phyloP scores from a whole-genome alignment of 2,329 filamentous ascomycete species.

The Ceratocystis albifundus region DNA sequence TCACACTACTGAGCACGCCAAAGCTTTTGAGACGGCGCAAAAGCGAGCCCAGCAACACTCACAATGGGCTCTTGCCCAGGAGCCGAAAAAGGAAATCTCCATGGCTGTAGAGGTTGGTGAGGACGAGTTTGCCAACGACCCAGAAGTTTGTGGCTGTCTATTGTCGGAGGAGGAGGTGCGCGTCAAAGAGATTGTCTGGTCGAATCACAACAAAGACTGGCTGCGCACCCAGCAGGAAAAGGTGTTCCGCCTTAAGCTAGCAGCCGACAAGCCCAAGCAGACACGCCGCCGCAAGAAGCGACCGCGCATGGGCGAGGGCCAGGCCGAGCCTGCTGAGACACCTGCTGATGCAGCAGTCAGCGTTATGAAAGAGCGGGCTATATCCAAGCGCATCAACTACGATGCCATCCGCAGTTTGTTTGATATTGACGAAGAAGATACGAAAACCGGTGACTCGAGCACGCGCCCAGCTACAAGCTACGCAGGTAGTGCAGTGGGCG shows the following conservation, averaged over 20 bases:
- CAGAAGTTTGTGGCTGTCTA: conserved; percentile 71
- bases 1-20: conserved; percentile 44
- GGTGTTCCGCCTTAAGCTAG: conserved; percentile 59
- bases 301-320: conserved; percentile 52
- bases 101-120: conserved; percentile 59
- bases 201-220: conserved; percentile 90
- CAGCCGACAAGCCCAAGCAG: conserved; percentile 45
- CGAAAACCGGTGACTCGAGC: conserved; percentile 32
- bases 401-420: conserved; percentile 50
- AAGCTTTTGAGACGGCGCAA: conserved; percentile 47
- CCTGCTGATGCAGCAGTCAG: conserved; percentile 58
- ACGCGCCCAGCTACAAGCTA: conserved; percentile 42
- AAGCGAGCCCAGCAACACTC: conserved; percentile 45
- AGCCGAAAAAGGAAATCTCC: conserved; percentile 38
- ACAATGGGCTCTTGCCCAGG: conserved; percentile 40
- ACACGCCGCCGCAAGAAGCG: conserved; percentile 44
- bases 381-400: conserved; percentile 68
- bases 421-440: conserved; percentile 31
- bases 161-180: conserved; percentile 61
- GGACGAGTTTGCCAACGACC: conserved; percentile 79
- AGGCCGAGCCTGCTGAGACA: conserved; percentile 53
- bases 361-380: conserved; percentile 55
- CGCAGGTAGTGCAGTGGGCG: conserved; percentile 30
- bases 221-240: conserved; percentile 78
- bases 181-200: conserved; percentile 86